Conservation (phyloP, 2,329 filamentous ascomycete genomes). For the Pseudopyricularia javanii region DNA sequence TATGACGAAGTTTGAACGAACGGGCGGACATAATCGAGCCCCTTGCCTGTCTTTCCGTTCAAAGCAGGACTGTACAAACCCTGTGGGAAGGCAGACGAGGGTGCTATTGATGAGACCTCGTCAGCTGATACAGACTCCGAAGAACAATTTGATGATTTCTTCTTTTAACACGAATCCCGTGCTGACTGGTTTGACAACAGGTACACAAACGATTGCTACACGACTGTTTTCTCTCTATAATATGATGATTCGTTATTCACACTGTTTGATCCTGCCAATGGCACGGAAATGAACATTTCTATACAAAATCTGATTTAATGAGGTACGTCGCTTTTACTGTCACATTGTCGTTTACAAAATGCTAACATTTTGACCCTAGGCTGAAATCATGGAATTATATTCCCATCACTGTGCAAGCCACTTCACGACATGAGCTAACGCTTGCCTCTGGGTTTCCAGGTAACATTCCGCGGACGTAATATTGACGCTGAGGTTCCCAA, state of each 20-base stretch:
- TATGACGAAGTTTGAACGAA: slow-evolving; percentile 59
- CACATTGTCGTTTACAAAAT: neutral
- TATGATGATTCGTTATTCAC: slow-evolving; percentile 47
- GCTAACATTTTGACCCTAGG: slow-evolving; percentile 7
- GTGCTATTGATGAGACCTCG: slow-evolving; percentile 54
- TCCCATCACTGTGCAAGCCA: neutral
- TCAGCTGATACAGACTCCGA: slow-evolving; percentile 37
- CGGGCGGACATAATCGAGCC: slow-evolving; percentile 57
- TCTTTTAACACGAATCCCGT: slow-evolving; percentile 18
- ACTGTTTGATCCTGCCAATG: slow-evolving; percentile 42
- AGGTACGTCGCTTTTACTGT: slow-evolving; percentile 19
- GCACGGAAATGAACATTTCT: slow-evolving; percentile 37
- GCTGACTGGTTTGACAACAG: neutral
- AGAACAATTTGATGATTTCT: neutral
- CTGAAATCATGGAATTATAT: slow-evolving; percentile 7
- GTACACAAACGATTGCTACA: neutral
- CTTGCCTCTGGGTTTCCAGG: neutral
- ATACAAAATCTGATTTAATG: slow-evolving; percentile 41
- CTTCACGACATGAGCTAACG: neutral
- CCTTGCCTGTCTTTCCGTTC: slow-evolving; percentile 26
- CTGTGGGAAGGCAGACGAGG: slow-evolving; percentile 34
- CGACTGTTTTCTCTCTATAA: slow-evolving; percentile 7
- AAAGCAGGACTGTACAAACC: slow-evolving; percentile 52
- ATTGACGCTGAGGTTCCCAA: neutral
- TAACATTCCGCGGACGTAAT: neutral